Base-by-base conservation (phyloP, 768 basidiomycete genomes). In the Termitomyces titanicus region DNA sequence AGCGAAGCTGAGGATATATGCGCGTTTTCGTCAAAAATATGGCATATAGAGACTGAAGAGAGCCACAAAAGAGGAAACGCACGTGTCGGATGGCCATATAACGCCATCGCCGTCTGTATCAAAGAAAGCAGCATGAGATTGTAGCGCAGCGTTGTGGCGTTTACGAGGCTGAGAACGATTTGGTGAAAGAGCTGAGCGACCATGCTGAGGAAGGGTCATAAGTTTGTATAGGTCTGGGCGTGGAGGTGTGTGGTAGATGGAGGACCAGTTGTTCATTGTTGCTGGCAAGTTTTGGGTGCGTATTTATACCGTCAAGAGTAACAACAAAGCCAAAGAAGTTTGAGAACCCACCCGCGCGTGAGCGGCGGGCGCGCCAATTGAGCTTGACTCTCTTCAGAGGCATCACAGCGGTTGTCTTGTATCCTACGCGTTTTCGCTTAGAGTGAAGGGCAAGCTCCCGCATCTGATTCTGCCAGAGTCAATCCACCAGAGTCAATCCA, bases 11-110 rank as follows among this genome's bases (percentile, higher is more conserved):
- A 31, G 13, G 47, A 56, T 29, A 53, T 46, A 25, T 29, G 15
- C 22, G 11, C 33, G 5, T 51, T 51, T 31, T 31, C 25, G 40
- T 40, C 18, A 31, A 53, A 20, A 17, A 38, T 22, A 22, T 6
- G n/a, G 18, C 24, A 27, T 29, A 13, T 22, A 20, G n/a, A 13
- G 3, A 5, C 35, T 20, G n/a, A 38, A 25, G 1, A 49, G 17
- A 29, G 34, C 25, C 17, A 57, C 18, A 12, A 29, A 22, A 47
- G 40, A 12, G 40, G 29, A 29, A 46, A 66, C 72, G 54, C 54
- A 78, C 76, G 77, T 79, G 59, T 79, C 76, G 12, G 37, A 57
- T 6, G 77, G 76, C 73, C 75, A 78, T 53, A 79, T 78, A 38
- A 77, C 66, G 5, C 76, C 78, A 60, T 78, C 78, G 24, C 61